Conservation (phyloP, 306 rosid genomes). For the Cicer arietinum region DNA sequence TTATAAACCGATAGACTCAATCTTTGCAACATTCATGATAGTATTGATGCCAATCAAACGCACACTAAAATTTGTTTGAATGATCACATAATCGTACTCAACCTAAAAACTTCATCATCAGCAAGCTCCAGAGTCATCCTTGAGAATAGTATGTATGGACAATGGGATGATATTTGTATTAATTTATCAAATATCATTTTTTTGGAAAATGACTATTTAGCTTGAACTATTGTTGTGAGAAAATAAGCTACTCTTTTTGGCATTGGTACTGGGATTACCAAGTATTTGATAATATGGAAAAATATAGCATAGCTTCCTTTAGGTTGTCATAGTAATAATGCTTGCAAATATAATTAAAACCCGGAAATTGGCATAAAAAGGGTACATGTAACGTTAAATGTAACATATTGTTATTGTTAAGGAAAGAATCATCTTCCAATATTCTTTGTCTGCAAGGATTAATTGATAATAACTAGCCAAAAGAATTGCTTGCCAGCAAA, state of each 20-base stretch:
- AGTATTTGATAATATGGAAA: background rate
- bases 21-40: slow-evolving; percentile 4
- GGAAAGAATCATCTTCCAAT: slow-evolving; percentile 43
- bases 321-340: background rate
- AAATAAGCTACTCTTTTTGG: background rate
- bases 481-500: slow-evolving; percentile 47
- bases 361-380: slow-evolving; percentile 32
- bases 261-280: background rate
- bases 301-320: slow-evolving; percentile 30
- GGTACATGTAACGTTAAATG: slow-evolving; percentile 30
- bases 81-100: background rate
- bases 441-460: slow-evolving; percentile 47
- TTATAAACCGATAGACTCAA: background rate
- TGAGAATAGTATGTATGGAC: background rate
- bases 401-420: slow-evolving; percentile 14
- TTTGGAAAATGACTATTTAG: background rate
- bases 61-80: background rate
- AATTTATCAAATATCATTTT: background rate
- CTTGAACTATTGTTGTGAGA: slow-evolving; percentile 15
- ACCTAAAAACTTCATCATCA: background rate
- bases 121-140: background rate
- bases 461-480: slow-evolving; percentile 48
- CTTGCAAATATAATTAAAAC: slow-evolving; percentile 27
- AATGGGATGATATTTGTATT: background rate
- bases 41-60: background rate